Base-by-base conservation (phyloP, 371 early-diverging fungal species). In the Circinella minor region DNA sequence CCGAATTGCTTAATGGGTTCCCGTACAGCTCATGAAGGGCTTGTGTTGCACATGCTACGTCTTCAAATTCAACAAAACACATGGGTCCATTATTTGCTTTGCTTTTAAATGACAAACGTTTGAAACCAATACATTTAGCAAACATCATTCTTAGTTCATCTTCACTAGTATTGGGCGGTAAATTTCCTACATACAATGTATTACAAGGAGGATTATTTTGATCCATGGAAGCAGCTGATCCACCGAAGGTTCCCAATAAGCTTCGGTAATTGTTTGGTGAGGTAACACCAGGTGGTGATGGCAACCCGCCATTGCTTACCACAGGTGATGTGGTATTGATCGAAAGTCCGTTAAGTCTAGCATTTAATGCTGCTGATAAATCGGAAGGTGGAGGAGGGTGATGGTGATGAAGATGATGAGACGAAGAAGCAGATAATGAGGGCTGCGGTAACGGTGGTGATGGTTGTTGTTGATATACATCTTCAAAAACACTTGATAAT, bases 151-250 rank as follows among this genome's bases (percentile, higher is more conserved):
- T 86, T 57, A 98, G 87, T 74, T 98, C 97, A 4, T 93, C 93
- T 76, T 96, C 96, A 39, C 80, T 83, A 13, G 96, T 88, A 71
- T 92, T 90, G 66, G 84, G 80, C 5, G 96, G 95, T 37, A 98
- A 79, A 74, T 96, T 96, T 54, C 97, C 97, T n/a, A 98, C 96
- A 76, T 97, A 96, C n/a, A 96, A 83, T 4, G 97, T 96, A 76
- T 96, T 98, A 83, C 98, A 96, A 3, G 97, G 97, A n/a, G 96
- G 96, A 76, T 98, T 96, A 74, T 94, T 93, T 78, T 96, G 96
- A 72, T 91, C 91, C 9, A 81, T 70, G 20, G 63, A 63, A 43
- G 43, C 6, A 43, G 43, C 11, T 11, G 43, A 9, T 43, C 9
- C 11, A 14, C 74, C 70, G n/a, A 67, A 37, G 15, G 67, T 39